Evolutionary conservation across 148 eudicot species (phyloP).

Genomic region (Camellia lanceoleosa): DNA sequence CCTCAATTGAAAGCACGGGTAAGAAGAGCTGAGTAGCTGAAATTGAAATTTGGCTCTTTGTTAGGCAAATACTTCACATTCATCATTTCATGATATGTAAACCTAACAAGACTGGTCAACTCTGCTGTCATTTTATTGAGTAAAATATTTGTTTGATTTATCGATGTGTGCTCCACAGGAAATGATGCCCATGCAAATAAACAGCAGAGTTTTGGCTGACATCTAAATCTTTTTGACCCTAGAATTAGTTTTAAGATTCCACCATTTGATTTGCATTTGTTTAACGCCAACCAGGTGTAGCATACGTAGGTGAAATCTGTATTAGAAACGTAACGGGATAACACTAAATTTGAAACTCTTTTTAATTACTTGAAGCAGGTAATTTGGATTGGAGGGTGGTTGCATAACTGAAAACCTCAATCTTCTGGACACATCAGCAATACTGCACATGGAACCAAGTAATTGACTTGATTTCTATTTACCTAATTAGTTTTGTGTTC

Average conservation of each 20-base stretch:
- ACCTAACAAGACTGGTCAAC: no score
- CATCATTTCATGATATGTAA: no score
- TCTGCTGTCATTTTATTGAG: no score
- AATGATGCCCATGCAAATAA: no score
- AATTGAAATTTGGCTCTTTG: background rate
- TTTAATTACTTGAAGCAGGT: background rate
- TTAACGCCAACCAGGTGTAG: background rate
- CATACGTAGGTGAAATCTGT: background rate
- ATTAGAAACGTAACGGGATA: background rate
- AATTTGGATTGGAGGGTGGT: constrained; percentile 11
- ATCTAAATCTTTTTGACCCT: no score
- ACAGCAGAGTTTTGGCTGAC: no score
- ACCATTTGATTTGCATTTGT: background rate
- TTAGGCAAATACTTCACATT: no score
- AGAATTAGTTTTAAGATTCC: background rate
- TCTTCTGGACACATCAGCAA: background rate
- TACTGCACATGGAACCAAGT: constrained; percentile 46
- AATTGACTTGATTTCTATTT: constrained; percentile 17
- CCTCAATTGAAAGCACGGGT: background rate
- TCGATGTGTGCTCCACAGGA: no score
- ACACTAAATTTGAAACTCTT: background rate
- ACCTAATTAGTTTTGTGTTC: constrained; percentile 4
- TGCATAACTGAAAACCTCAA: constrained; percentile 15
- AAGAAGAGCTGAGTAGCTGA: background rate
- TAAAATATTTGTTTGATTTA: no score